Evolutionary conservation across 2,329 filamentous ascomycete genomes (phyloP).

Genomic region (Sporothrix dimorphospora): DNA sequence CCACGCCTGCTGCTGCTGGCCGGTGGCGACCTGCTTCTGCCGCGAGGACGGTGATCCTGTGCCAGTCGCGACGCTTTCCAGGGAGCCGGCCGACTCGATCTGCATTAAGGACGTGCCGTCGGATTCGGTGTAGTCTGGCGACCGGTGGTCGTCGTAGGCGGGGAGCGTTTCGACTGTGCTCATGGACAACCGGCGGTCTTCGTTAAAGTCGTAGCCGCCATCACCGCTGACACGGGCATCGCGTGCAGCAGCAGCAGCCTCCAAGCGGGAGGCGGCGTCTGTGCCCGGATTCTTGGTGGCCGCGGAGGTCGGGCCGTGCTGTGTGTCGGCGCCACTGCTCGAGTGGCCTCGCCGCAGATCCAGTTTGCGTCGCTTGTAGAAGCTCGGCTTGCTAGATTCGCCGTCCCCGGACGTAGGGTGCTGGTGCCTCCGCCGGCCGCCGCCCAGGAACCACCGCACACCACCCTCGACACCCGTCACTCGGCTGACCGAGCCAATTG

Average conservation of each 20-base stretch:
- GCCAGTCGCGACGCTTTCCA: neutral
- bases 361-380: constrained; percentile 63
- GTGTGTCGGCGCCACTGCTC: neutral
- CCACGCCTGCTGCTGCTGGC: constrained; percentile 55
- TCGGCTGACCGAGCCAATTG: constrained; percentile 79
- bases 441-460: constrained; percentile 79
- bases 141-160: constrained; percentile 78
- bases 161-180: constrained; percentile 77
- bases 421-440: constrained; percentile 53
- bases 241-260: neutral
- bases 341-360: constrained; percentile 40
- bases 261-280: neutral
- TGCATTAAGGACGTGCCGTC: constrained; percentile 35
- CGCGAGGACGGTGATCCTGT: constrained; percentile 24
- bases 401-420: constrained; percentile 44
- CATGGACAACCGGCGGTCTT: constrained; percentile 62
- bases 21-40: neutral
- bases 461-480: constrained; percentile 87
- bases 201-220: constrained; percentile 35
- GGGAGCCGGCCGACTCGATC: constrained; percentile 33
- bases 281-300: neutral
- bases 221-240: constrained; percentile 26
- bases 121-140: constrained; percentile 73
- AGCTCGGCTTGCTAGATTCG: constrained; percentile 50
- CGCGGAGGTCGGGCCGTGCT: neutral